These are phyloP conservation scores for Plenodomus tracheiphilus DNA, from an alignment of 2,329 filamentous ascomycete species.

Conservation along the genomic window DNA sequence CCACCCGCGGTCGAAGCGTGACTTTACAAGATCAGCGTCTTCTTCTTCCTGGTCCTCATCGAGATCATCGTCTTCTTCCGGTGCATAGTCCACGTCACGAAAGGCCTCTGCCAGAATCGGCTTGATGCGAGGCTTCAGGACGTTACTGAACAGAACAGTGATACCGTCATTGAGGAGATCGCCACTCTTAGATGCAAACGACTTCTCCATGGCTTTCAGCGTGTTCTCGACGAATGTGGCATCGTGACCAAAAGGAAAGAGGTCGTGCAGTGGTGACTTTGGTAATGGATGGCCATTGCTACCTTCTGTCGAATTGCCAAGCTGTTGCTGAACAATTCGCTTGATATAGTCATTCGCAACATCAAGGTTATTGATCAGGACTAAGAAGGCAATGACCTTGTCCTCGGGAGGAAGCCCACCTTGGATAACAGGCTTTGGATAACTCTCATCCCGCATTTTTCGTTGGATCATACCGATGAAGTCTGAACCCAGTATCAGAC, in stretches of 20 bases:
- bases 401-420: slow-evolving; percentile 85
- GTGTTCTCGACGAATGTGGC: slow-evolving; percentile 68
- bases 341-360: slow-evolving; percentile 87
- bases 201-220: slow-evolving; percentile 68
- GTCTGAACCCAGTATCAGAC: slow-evolving; percentile 80
- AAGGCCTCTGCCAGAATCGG: slow-evolving; percentile 87
- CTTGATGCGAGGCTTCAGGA: slow-evolving; percentile 81
- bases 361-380: slow-evolving; percentile 95
- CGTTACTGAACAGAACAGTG: slow-evolving; percentile 82
- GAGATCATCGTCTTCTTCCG: slow-evolving; percentile 52
- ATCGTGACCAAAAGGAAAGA: slow-evolving; percentile 82
- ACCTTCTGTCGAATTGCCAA: slow-evolving; percentile 48
- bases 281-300: slow-evolving; percentile 40
- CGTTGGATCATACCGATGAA: slow-evolving; percentile 97
- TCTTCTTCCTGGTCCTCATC: slow-evolving; percentile 54
- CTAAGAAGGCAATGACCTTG: slow-evolving; percentile 84
- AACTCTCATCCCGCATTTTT: slow-evolving; percentile 96
- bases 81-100: slow-evolving; percentile 82
- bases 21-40: slow-evolving; percentile 67
- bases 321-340: slow-evolving; percentile 75
- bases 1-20: slow-evolving; percentile 84
- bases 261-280: slow-evolving; percentile 53
- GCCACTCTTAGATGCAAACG: slow-evolving; percentile 75
- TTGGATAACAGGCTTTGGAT: slow-evolving; percentile 77
- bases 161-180: slow-evolving; percentile 85